phyloP scores from a whole-genome alignment of 495 filamentous ascomycete genomes.

The Hamigera avellanea region DNA sequence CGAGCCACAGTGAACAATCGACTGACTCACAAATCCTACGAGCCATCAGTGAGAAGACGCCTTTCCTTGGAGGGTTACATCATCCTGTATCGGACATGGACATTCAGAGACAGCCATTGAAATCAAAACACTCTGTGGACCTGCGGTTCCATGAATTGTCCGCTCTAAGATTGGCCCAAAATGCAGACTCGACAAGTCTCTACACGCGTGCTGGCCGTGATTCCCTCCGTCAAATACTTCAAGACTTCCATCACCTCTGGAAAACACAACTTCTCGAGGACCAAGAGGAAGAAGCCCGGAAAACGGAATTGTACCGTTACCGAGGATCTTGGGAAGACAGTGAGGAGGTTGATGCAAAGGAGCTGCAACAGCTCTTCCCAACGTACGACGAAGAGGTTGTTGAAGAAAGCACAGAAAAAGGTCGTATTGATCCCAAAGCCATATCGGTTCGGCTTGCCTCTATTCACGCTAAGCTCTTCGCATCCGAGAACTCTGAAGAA shows the following conservation, averaged over 20 bases:
- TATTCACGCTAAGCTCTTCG: slow-evolving; percentile 42
- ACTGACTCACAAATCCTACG: slow-evolving; percentile 16
- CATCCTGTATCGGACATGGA: slow-evolving; percentile 13
- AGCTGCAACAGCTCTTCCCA: slow-evolving; percentile 72
- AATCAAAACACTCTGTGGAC: slow-evolving; percentile 31
- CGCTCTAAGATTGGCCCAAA: slow-evolving; percentile 22
- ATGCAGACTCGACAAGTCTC: slow-evolving; percentile 23
- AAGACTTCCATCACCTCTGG: slow-evolving; percentile 68
- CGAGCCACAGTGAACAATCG: slow-evolving; percentile 10
- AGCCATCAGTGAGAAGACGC: slow-evolving; percentile 40
- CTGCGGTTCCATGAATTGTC: slow-evolving; percentile 34
- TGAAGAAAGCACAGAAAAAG: slow-evolving; percentile 15
- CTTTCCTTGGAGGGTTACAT: slow-evolving; percentile 48
- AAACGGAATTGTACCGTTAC: slow-evolving; percentile 69
- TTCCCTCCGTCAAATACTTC: slow-evolving; percentile 40
- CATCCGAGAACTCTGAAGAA: slow-evolving; percentile 13
- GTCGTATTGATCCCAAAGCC: slow-evolving; percentile 25
- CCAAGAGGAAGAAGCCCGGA: slow-evolving; percentile 56
- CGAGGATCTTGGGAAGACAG: slow-evolving; percentile 60
- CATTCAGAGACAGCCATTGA: slow-evolving; percentile 6
- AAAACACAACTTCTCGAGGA: slow-evolving; percentile 59
- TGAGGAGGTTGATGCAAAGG: slow-evolving; percentile 65
- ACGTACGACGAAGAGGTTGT: slow-evolving; percentile 45
- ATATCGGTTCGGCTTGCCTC: slow-evolving; percentile 39
- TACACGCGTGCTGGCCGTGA: slow-evolving; percentile 15